Conservation (phyloP, 1,284 basidiomycete species). For the Boletus smithii region DNA sequence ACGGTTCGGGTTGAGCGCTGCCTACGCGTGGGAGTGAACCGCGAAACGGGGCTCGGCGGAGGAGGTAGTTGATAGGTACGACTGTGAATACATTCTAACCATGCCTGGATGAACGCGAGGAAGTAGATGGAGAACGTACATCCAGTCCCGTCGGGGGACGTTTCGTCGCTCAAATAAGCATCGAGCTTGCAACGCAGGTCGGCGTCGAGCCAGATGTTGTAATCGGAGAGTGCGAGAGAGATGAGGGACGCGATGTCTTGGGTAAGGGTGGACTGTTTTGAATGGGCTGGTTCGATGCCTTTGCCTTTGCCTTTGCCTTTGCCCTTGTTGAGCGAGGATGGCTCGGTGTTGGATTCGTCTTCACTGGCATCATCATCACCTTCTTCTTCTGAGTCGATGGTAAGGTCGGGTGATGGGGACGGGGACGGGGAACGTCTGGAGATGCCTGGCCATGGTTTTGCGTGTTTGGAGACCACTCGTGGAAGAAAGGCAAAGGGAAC, state of each 20-base stretch:
- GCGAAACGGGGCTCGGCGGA: conserved; percentile 39
- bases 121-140: conserved; percentile 37
- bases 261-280: conserved; percentile 24
- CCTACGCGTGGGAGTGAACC: conserved; percentile 12
- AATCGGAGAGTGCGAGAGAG: conserved; percentile 60
- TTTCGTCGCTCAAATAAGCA: conserved; percentile 20
- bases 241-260: conserved; percentile 50
- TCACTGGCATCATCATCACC: conserved; percentile 6
- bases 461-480: conserved; percentile 30
- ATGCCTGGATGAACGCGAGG: not conserved
- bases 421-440: conserved; percentile 1
- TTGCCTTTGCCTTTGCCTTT: conserved; percentile 26
- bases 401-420: conserved; percentile 8
- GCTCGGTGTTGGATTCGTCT: not conserved
- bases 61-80: conserved; percentile 53
- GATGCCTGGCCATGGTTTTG: conserved; percentile 24
- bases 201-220: conserved; percentile 56
- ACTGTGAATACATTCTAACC: conserved; percentile 39
- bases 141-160: conserved; percentile 36
- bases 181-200: conserved; percentile 51
- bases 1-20: conserved; percentile 29
- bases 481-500: conserved; percentile 39
- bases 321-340: conserved; percentile 14
- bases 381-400: conserved; percentile 11
- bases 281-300: conserved; percentile 7